A percentile compares a stretch with the other conserved stretches of the same genome.
phyloP scores from a whole-genome alignment of 1,284 basidiomycete genomes.

The Erythrobasidium hasegawianum region DNA sequence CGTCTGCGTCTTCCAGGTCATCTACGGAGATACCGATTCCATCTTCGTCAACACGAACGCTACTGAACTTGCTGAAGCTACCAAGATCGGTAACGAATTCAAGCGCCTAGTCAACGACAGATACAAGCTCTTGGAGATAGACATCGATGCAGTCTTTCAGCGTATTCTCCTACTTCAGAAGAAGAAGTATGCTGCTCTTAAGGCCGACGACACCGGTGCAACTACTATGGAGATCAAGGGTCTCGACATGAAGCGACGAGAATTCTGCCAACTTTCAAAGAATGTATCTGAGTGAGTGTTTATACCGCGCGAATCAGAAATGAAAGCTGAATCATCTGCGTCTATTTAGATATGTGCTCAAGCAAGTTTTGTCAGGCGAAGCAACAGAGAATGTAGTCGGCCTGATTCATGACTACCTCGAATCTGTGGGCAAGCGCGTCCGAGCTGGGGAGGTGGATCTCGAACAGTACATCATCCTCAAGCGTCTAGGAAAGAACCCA shows the following conservation, averaged over 20 bases:
- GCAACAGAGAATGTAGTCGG: conserved; percentile 83
- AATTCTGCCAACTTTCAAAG: conserved; percentile 90
- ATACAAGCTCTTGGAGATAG: conserved; percentile 93
- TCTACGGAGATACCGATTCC: conserved; percentile 98
- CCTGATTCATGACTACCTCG: conserved; percentile 88
- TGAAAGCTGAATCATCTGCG: conserved; percentile 21
- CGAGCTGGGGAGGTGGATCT: conserved; percentile 70
- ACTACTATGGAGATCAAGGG: conserved; percentile 85
- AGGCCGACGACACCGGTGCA: conserved; percentile 73
- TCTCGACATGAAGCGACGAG: conserved; percentile 97
- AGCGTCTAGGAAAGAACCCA: conserved; percentile 90
- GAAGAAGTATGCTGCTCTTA: conserved; percentile 98
- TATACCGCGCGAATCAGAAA: not conserved
- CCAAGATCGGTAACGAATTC: conserved; percentile 87
- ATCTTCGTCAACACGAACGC: conserved; percentile 98
- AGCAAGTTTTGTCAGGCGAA: conserved; percentile 87
- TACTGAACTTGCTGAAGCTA: conserved; percentile 76
- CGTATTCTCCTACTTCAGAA: conserved; percentile 91
- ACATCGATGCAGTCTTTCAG: conserved; percentile 91
- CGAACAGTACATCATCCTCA: conserved; percentile 92
- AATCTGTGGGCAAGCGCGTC: conserved; percentile 68
- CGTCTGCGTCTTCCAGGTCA: conserved; percentile 64
- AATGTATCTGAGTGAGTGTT: conserved; percentile 75
- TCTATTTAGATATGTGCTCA: conserved; percentile 73
- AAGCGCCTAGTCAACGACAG: conserved; percentile 94